phyloP scores from a whole-genome alignment of 306 rosid species.

The Prunus davidiana region DNA sequence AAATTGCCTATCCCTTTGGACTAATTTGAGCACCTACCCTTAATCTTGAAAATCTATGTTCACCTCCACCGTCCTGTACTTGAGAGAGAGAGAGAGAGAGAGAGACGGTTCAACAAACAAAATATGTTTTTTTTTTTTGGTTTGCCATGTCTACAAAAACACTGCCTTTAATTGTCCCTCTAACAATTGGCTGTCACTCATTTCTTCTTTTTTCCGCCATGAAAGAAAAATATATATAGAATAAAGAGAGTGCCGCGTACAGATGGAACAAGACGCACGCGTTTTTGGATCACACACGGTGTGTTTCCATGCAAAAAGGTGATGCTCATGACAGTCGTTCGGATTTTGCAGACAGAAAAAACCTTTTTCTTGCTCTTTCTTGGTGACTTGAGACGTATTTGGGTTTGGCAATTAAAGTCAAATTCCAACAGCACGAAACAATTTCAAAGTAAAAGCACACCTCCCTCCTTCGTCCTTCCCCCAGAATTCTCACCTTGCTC shows the following conservation, averaged over 20 bases:
- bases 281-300: constrained; percentile 25
- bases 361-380: neutral
- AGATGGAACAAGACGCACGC: constrained; percentile 18
- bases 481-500: neutral
- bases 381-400: neutral
- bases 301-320: constrained; percentile 29
- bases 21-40: neutral
- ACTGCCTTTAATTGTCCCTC: neutral
- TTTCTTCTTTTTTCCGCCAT: neutral
- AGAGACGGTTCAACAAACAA: constrained; percentile 6
- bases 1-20: neutral
- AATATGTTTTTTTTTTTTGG: neutral
- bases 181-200: constrained; percentile 3
- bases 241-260: constrained; percentile 14
- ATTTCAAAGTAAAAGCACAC: constrained; percentile 21
- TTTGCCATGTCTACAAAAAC: constrained; percentile 1
- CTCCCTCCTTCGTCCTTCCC: neutral
- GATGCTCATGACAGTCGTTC: neutral
- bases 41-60: neutral
- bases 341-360: neutral
- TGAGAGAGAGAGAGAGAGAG: too few species aligned
- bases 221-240: neutral
- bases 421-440: constrained; percentile 30
- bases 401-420: constrained; percentile 31
- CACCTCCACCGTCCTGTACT: neutral